These are phyloP conservation scores for Fusarium denticulatum DNA, from an alignment of 2,329 filamentous ascomycete species.

Conservation along the genomic window DNA sequence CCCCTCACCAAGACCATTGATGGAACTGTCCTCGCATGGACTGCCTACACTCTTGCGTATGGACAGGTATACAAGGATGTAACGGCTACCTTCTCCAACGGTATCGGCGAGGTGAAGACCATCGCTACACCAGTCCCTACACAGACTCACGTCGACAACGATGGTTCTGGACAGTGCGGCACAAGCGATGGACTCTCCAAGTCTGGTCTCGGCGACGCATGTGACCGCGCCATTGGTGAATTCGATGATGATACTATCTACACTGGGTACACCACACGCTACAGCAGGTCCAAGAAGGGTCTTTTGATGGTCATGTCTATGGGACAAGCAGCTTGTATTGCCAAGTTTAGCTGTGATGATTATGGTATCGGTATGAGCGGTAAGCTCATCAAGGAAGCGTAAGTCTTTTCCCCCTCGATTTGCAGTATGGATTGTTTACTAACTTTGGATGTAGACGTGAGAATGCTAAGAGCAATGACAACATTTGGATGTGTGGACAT, in stretches of 20 bases:
- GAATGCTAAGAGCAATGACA: background rate
- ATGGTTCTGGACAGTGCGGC: constrained; percentile 5
- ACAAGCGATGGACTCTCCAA: constrained; percentile 14
- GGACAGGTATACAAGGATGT: background rate
- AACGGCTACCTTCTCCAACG: background rate
- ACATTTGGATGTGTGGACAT: constrained; percentile 19
- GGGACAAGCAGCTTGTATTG: constrained; percentile 12
- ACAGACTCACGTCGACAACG: constrained; percentile 8
- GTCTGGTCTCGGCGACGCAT: background rate
- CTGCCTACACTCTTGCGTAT: background rate
- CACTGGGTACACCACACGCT: constrained; percentile 6
- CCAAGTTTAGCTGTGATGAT: constrained; percentile 25
- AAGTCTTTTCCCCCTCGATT: background rate
- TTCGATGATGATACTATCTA: constrained; percentile 13
- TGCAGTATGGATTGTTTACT: background rate
- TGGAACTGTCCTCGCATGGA: background rate
- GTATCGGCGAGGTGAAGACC: background rate
- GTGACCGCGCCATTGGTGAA: constrained; percentile 1
- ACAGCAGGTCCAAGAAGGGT: constrained; percentile 8
- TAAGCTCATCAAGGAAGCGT: constrained; percentile 13
- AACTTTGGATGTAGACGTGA: background rate
- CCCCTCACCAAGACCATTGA: constrained; percentile 5
- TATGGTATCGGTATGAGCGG: constrained; percentile 27
- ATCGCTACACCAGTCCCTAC: constrained; percentile 1
- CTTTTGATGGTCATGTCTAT: background rate